A percentile compares a stretch with the other conserved stretches of the same genome.
phyloP scores from a whole-genome alignment of 768 basidiomycete genomes.

The Suillus luteus region DNA sequence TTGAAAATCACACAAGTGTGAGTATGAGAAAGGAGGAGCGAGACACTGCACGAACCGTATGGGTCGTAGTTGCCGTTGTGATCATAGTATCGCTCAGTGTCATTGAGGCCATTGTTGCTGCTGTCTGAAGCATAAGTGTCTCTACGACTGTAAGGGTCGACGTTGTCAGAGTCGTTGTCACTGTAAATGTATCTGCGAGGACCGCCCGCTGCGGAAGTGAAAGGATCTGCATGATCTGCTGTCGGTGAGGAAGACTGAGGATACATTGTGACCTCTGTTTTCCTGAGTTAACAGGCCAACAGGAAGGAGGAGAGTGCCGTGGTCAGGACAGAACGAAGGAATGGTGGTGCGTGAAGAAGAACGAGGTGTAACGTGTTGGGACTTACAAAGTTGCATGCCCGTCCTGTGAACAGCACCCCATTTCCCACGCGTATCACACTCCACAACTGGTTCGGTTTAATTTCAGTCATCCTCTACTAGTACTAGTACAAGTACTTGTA shows the following conservation, averaged over 20 bases:
- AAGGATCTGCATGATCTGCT: slow-evolving; percentile 69
- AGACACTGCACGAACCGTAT: slow-evolving; percentile 48
- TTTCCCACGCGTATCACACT: slow-evolving; percentile 28
- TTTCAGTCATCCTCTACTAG: neutral
- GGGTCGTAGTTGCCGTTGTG: slow-evolving; percentile 60
- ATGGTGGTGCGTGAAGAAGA: slow-evolving; percentile 15
- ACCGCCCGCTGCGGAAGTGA: slow-evolving; percentile 44
- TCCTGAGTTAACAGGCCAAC: slow-evolving; percentile 20
- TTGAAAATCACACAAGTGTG: slow-evolving; percentile 32
- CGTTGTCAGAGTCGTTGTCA: slow-evolving; percentile 76
- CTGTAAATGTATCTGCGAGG: slow-evolving; percentile 55
- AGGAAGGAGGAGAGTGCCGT: slow-evolving; percentile 12
- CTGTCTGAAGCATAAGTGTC: slow-evolving; percentile 73
- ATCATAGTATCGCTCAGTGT: slow-evolving; percentile 63
- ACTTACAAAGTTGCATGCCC: slow-evolving; percentile 2
- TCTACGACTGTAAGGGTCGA: slow-evolving; percentile 60
- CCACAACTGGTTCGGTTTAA: slow-evolving; percentile 22
- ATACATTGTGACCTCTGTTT: slow-evolving; percentile 38
- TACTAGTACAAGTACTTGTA: neutral
- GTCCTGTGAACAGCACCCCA: slow-evolving; percentile 17
- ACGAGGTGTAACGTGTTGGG: slow-evolving; percentile 5
- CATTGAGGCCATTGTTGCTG: slow-evolving; percentile 55
- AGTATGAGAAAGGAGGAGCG: slow-evolving; percentile 14
- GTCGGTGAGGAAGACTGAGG: slow-evolving; percentile 59
- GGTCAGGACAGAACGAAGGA: slow-evolving; percentile 19